phyloP scores from a whole-genome alignment of 2,329 filamentous ascomycete genomes.

The Claviceps quebecensis region DNA sequence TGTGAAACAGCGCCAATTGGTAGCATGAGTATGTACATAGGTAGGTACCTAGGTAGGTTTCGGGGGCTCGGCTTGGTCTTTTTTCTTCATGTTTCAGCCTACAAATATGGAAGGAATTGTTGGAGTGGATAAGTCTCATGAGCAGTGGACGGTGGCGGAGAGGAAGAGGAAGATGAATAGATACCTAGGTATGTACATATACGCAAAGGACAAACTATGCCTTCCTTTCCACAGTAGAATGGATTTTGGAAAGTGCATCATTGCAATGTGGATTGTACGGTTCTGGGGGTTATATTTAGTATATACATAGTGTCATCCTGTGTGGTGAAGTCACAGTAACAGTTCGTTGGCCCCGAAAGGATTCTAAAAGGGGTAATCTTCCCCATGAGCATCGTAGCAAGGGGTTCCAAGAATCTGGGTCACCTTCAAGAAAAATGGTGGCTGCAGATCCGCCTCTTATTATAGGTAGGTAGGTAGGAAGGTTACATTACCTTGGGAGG shows the following conservation, averaged over 20 bases:
- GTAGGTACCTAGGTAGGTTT: not conserved
- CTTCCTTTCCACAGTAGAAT: not conserved
- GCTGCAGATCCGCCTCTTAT: not conserved
- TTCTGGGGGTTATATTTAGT: not conserved
- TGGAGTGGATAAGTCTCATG: not conserved
- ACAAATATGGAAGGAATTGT: not conserved
- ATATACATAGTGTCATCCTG: too few species aligned
- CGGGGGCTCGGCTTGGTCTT: not conserved
- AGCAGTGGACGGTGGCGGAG: not conserved
- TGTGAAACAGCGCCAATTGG: not conserved
- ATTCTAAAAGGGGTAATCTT: not conserved
- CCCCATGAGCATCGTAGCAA: not conserved
- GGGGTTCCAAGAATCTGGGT: not conserved
- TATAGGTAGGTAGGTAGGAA: too few species aligned
- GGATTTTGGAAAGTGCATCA: not conserved
- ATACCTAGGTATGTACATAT: too few species aligned
- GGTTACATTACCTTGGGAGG: too few species aligned
- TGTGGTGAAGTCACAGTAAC: not conserved
- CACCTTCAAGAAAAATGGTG: not conserved
- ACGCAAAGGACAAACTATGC: not conserved
- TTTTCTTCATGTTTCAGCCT: not conserved
- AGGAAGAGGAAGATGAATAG: not conserved
- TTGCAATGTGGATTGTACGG: not conserved
- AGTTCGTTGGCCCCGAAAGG: not conserved
- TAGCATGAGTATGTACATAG: not conserved